Evolutionary conservation across 1,284 basidiomycete genomes (phyloP).

Genomic region (Microbotryum violaceum): DNA sequence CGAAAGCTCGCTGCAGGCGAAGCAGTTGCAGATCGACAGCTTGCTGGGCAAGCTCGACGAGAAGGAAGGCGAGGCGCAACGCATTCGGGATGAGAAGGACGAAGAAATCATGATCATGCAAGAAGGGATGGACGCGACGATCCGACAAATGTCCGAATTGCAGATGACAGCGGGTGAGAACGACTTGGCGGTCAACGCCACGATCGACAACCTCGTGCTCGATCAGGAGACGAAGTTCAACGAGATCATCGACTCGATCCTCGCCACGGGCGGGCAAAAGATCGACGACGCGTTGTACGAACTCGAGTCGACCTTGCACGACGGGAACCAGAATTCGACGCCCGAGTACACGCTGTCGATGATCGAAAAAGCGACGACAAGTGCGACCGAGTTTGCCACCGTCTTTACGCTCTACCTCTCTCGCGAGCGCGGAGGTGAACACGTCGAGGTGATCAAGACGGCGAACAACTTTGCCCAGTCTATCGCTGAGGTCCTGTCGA

Average conservation of each 20-base stretch:
- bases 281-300: conserved; percentile 97
- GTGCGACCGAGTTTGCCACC: conserved; percentile 91
- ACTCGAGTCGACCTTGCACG: conserved; percentile 86
- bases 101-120: conserved; percentile 92
- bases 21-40: conserved; percentile 91
- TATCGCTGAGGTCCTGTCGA: conserved; percentile 80
- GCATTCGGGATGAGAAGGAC: conserved; percentile 87
- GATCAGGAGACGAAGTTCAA: conserved; percentile 98
- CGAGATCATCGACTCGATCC: conserved; percentile 95
- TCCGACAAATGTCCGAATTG: conserved; percentile 79
- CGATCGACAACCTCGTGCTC: conserved; percentile 93
- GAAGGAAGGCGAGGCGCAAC: conserved; percentile 65
- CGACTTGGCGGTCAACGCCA: conserved; percentile 83
- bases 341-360: conserved; percentile 97
- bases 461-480: conserved; percentile 95
- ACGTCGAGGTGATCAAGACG: conserved; percentile 96
- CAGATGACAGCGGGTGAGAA: conserved; percentile 78
- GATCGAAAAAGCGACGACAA: conserved; percentile 93
- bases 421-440: conserved; percentile 80
- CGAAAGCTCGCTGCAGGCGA: conserved; percentile 85
- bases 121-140: conserved; percentile 90
- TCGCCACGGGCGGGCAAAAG: conserved; percentile 93
- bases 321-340: conserved; percentile 90
- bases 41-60: conserved; percentile 70
- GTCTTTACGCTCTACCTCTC: conserved; percentile 86